Percentiles rank a stretch among this genome's conserved stretches.
These are phyloP conservation scores for Cubamyces sp. DNA, from an alignment of 768 basidiomycete species.

Conservation along the genomic window DNA sequence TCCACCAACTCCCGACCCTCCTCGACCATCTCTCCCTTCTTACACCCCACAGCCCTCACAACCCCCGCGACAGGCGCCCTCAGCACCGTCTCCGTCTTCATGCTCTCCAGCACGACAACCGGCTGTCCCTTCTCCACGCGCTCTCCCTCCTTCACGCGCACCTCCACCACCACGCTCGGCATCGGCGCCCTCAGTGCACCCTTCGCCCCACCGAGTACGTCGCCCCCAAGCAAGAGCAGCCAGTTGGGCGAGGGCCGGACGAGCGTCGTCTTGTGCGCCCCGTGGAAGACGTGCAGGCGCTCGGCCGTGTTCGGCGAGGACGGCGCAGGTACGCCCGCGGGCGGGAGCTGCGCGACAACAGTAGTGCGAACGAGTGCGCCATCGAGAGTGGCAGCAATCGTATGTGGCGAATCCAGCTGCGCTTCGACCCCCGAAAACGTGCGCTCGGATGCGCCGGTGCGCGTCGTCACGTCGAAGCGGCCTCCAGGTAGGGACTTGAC, in stretches of 20 bases:
- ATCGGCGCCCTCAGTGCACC: conserved; percentile 82
- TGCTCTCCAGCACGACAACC: conserved; percentile 87
- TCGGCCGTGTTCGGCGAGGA: conserved; percentile 62
- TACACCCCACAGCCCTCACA: conserved; percentile 73
- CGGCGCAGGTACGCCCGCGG: conserved; percentile 56
- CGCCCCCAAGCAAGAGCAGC: conserved; percentile 68
- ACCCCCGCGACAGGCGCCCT: conserved; percentile 70
- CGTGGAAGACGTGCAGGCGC: conserved; percentile 74
- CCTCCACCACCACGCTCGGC: conserved; percentile 93
- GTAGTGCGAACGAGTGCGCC: conserved; percentile 59
- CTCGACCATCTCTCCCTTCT: conserved; percentile 89
- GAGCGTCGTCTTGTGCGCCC: conserved; percentile 61
- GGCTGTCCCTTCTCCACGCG: conserved; percentile 79
- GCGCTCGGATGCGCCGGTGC: conserved; percentile 36
- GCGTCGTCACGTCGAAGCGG: conserved; percentile 52
- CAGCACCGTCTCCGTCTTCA: conserved; percentile 96
- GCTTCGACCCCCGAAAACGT: conserved; percentile 59
- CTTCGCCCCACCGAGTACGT: conserved; percentile 55
- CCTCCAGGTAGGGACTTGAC: conserved; percentile 32
- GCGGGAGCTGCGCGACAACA: conserved; percentile 71
- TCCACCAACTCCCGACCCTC: conserved; percentile 81
- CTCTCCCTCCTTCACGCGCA: conserved; percentile 78
- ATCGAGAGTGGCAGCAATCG: conserved; percentile 57
- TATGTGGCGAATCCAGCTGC: conserved; percentile 54
- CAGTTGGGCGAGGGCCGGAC: conserved; percentile 72